Percentiles rank a stretch among this genome's conserved stretches.
These are phyloP conservation scores for Craspedostauros australis DNA, from an alignment of 108 stramenopile species.

Conservation along the genomic window DNA sequence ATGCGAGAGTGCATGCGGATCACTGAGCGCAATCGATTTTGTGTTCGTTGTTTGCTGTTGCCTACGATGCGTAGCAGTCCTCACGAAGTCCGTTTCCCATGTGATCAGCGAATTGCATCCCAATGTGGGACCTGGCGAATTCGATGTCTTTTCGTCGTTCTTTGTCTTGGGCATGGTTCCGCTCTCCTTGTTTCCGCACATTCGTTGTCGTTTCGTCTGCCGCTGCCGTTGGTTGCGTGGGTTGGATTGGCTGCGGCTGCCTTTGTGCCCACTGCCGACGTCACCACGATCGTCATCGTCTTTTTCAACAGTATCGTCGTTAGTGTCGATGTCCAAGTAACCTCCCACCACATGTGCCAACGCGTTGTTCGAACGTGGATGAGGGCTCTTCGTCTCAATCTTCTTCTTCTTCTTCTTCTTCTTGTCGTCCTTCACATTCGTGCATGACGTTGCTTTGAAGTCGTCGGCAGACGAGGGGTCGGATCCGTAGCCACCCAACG, in stretches of 20 bases:
- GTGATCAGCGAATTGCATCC: neutral
- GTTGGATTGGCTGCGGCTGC: too few species aligned
- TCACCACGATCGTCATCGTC: constrained; percentile 1
- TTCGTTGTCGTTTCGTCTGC: too few species aligned
- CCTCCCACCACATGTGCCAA: constrained; percentile 6
- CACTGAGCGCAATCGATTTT: neutral
- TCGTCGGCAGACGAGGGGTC: constrained; percentile 7
- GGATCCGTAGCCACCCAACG: constrained; percentile 27
- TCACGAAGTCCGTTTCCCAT: neutral
- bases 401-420: too few species aligned
- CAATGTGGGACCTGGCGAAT: neutral
- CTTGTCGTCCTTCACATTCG: neutral
- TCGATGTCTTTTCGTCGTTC: neutral
- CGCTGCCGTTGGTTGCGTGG: too few species aligned
- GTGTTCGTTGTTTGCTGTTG: neutral
- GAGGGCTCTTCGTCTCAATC: too few species aligned
- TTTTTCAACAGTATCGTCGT: too few species aligned
- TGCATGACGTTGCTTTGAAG: constrained; percentile 2
- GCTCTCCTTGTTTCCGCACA: too few species aligned
- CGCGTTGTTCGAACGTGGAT: neutral
- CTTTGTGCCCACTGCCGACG: too few species aligned
- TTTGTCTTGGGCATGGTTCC: too few species aligned
- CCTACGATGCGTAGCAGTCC: neutral
- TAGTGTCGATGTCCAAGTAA: neutral
- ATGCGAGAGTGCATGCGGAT: neutral